Conservation (phyloP, 2,329 filamentous ascomycete species). For the Paecilomyces niveus region DNA sequence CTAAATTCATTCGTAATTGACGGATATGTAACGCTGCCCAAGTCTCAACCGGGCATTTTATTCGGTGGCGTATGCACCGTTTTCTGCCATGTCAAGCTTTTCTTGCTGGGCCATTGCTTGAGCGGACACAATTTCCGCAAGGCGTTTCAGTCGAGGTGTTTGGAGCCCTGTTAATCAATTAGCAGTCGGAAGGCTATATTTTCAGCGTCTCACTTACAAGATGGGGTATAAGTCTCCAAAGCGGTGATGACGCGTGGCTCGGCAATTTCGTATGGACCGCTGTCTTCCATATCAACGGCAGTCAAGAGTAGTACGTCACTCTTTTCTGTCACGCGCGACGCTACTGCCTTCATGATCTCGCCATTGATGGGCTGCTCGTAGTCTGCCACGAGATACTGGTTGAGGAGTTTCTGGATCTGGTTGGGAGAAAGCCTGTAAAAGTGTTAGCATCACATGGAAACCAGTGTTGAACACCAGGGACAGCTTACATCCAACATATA, state of each 20-base stretch:
- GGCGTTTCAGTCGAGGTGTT: constrained; percentile 86
- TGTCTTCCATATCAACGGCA: constrained; percentile 98
- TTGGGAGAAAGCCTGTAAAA: constrained; percentile 77
- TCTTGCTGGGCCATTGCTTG: constrained; percentile 96
- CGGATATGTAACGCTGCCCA: constrained; percentile 16
- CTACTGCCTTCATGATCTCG: constrained; percentile 99
- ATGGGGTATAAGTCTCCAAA: constrained; percentile 94
- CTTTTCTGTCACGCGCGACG: constrained; percentile 95
- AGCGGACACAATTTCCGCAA: constrained; percentile 96
- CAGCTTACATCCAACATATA: constrained; percentile 96
- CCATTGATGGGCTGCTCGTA: constrained; percentile 99
- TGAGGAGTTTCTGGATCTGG: constrained; percentile 97
- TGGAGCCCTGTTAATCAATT: constrained; percentile 67
- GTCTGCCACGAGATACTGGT: constrained; percentile 96
- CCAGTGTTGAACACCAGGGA: neutral
- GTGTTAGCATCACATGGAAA: neutral
- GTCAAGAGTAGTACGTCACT: constrained; percentile 89
- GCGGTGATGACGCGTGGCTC: constrained; percentile 94
- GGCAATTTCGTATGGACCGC: constrained; percentile 95
- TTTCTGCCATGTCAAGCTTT: constrained; percentile 54
- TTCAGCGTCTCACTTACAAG: constrained; percentile 60
- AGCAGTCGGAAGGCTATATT: constrained; percentile 6
- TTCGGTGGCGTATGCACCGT: constrained; percentile 17
- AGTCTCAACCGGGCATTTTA: constrained; percentile 4
- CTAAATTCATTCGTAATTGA: neutral